phyloP scores from a whole-genome alignment of 176 grass and related monocot genomes.

The Raddia guianensis region DNA sequence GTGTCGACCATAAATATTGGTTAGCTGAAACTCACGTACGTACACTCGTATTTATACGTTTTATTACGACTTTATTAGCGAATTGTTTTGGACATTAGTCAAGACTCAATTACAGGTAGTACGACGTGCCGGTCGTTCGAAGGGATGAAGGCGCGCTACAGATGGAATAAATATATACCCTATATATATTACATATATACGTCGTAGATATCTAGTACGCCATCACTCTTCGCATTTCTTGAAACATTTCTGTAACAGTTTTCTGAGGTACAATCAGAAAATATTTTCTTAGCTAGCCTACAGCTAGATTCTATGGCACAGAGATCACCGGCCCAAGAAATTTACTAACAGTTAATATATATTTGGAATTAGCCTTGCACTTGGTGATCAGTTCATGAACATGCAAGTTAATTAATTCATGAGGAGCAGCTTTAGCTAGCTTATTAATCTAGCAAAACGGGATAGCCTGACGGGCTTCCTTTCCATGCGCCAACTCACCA shows the following conservation, averaged over 20 bases:
- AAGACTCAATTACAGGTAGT: neutral
- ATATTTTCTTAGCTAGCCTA: no score
- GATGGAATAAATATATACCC: no score
- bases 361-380: neutral
- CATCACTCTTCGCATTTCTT: neutral
- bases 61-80: slow-evolving; percentile 7
- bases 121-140: neutral
- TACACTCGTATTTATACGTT: no score
- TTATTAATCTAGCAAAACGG: neutral
- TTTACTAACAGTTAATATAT: no score
- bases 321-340: no score
- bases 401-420: neutral
- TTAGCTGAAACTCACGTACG: slow-evolving; percentile 17
- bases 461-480: neutral
- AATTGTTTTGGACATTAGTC: neutral
- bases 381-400: neutral
- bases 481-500: neutral
- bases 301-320: no score
- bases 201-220: neutral
- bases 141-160: neutral
- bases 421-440: neutral
- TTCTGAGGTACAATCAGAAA: no score
- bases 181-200: neutral
- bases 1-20: neutral
- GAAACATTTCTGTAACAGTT: neutral